Base-by-base conservation (phyloP, 148 eudicot genomes). In the Rheum nobile region DNA sequence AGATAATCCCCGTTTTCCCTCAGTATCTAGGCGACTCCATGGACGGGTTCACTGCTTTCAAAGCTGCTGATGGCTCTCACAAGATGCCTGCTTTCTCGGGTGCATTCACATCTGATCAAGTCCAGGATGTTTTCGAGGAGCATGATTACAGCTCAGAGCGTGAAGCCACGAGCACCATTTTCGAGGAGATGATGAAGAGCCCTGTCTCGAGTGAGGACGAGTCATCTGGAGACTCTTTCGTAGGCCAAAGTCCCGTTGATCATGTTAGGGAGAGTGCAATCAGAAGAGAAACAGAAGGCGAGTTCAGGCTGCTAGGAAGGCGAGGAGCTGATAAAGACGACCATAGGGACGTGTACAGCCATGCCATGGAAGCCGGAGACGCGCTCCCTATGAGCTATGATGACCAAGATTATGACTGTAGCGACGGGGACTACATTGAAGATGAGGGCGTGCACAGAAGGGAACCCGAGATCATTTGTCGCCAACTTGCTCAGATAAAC, bases 201-300 rank as follows among this genome's bases (percentile, higher is more conserved):
- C 97, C 98, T 12, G 93, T 91, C 29, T 91, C 91, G 72, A 95
- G 93, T n/a, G 97, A 95, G 83, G 97, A 94, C 78, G 98, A 87
- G 71, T 94, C 96, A 24, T 90, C 91, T 0, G 97, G 89, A 72
- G 88, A 89, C 82, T 91, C 98, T 1, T 77, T 89, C 50, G 74
- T 91, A 72, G 98, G 98, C 65, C 97, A 88, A 79, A 91, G 97
- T 71, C 98, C 98, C 3, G 28, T 88, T 71, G 89, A 89, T 57
- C 85, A 91, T 0, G 8, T 41, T 57, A 91, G 86, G 72, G 97
- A 86, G 72, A 91, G 91, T 82, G 93, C 91, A 14, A 88, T 95
- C 47, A 89, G 91, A 77, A 85, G 97, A 80, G 97, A 95, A 73
- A 95, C 97, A 47, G 98, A 95, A 81, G 97, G 96, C 24, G 99